Base-by-base conservation (phyloP, 371 early-diverging fungal genomes). In the Mortierella sp. region DNA sequence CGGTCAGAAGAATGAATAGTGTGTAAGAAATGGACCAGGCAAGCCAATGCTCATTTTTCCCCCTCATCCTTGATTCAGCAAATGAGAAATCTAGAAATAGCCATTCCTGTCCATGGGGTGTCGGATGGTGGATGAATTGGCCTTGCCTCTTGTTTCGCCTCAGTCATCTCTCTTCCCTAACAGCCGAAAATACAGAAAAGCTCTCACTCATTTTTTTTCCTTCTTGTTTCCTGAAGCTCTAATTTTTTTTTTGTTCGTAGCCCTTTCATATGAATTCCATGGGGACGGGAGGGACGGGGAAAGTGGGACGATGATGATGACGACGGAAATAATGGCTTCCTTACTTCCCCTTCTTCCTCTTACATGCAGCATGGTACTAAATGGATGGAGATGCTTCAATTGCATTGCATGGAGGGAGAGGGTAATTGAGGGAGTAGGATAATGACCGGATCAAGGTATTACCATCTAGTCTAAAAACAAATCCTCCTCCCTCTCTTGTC, bases 231-330 rank as follows among this genome's bases (percentile, higher is more conserved):
- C 32, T 21, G 24, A 41, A 21, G 51, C 68, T 68, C 68, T 68
- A 38, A 8, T 38, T 72, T 51, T 72, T 51, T 72, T 72, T 72
- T 72, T 70, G 41, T 70, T 51, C 7, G 38, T 10, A 72, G 54
- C 49, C 51, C 49, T 49, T 49, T 49, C 49, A 72, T 35, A 51
- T 48, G 41, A 72, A 72, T 24, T 72, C 51, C 21, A 16, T 32
- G 72, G 71, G 1, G 12, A 48, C 24, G 72, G 16, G 27, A 18
- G 70, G 56, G 10, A 2, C 3, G 55, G 56, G n/a, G 35, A 7
- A 35, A 35, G 68, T 35, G 68, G 38, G 38, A 38, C 4, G 41
- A 68, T 68, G 41, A 41, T 38, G 38, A 68, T 7, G 63, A 63
- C 18, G 2, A 32, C 0, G 27, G 27, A 27, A 18, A 41, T 41